These are phyloP conservation scores for Pulicaria dysenterica DNA, from an alignment of 129 eudicot species.

Conservation along the genomic window DNA sequence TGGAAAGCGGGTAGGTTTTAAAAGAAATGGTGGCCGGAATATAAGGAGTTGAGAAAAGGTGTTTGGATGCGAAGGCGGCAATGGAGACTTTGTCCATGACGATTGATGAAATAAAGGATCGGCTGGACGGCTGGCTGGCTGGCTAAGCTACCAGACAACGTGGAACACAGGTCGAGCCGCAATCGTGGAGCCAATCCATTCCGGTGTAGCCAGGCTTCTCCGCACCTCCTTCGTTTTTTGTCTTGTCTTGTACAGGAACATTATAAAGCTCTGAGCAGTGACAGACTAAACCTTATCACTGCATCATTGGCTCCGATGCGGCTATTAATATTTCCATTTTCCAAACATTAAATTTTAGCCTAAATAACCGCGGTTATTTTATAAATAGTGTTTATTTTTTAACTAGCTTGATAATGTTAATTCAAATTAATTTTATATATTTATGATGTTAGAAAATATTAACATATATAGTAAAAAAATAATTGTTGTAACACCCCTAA, in stretches of 20 bases:
- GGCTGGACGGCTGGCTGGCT: neutral
- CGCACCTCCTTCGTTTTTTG: neutral
- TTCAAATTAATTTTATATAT: too few relatives aligned
- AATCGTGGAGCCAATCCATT: neutral
- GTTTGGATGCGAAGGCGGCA: conserved; percentile 32
- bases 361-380: too few relatives aligned
- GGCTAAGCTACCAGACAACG: conserved; percentile 3
- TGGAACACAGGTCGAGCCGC: conserved; percentile 1
- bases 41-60: conserved; percentile 8
- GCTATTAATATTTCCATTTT: too few relatives aligned
- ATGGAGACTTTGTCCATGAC: conserved; percentile 50
- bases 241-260: neutral
- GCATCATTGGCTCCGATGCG: neutral
- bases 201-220: neutral
- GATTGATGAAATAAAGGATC: neutral
- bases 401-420: too few relatives aligned
- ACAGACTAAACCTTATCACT: conserved; percentile 2
- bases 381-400: too few relatives aligned
- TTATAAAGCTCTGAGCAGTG: neutral
- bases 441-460: too few relatives aligned
- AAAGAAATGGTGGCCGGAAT: conserved; percentile 9
- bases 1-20: neutral
- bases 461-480: too few relatives aligned
- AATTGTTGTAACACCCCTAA: too few relatives aligned
- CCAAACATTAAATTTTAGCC: too few relatives aligned